Conservation (phyloP, 495 filamentous ascomycete genomes). For the Tricharina praecox region DNA sequence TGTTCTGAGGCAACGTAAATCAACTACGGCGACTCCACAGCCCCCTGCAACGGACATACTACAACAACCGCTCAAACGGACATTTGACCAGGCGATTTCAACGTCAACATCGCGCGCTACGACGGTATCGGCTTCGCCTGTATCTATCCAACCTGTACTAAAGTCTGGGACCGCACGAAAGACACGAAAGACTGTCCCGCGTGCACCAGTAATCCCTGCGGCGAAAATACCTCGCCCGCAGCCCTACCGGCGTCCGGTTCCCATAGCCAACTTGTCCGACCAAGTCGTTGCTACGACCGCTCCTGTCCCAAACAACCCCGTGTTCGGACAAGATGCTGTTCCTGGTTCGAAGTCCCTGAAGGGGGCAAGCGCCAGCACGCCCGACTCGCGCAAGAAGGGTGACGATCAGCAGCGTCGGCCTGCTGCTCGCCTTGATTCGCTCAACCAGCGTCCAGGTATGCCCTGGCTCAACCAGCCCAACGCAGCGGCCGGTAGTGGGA, state of each 20-base stretch:
- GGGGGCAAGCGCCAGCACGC: not conserved
- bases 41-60: not conserved
- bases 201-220: not conserved
- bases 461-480: not conserved
- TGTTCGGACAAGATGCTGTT: not conserved
- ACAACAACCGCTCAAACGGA: not conserved
- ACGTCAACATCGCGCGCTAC: not conserved
- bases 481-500: not conserved
- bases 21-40: not conserved
- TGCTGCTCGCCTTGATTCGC: not conserved
- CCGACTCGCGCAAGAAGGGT: not conserved
- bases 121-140: not conserved
- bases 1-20: not conserved
- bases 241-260: not conserved
- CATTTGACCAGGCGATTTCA: not conserved
- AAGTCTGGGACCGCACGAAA: not conserved
- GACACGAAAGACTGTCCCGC: not conserved
- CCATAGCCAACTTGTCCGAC: not conserved
- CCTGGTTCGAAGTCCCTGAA: not conserved
- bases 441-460: not conserved
- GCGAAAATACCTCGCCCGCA: slow-evolving; percentile 1
- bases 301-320: not conserved
- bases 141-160: not conserved
- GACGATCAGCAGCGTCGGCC: not conserved
- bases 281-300: not conserved